phyloP scores from a whole-genome alignment of 177 flowering plant genomes.

The Tripterygium wilfordii region DNA sequence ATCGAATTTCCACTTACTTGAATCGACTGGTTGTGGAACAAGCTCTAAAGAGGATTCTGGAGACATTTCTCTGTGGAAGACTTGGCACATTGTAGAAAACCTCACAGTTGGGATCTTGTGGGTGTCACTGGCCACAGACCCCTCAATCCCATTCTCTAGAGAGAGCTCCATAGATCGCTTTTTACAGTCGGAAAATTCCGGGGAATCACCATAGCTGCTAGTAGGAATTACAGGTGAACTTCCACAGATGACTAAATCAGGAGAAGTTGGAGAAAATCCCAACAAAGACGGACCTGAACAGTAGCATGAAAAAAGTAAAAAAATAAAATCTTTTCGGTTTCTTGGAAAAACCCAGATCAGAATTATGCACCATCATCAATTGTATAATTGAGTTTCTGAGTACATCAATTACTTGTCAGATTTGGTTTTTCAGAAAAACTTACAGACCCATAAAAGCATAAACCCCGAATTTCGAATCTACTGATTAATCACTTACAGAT shows the following conservation, averaged over 20 bases:
- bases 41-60: slow-evolving; percentile 60
- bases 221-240: slow-evolving; percentile 53
- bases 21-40: slow-evolving; percentile 11
- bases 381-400: no score
- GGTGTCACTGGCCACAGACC: slow-evolving; percentile 18
- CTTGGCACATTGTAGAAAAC: slow-evolving; percentile 17
- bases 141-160: slow-evolving; percentile 56
- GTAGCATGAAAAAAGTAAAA: background rate
- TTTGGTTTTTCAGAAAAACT: no score
- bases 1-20: no score
- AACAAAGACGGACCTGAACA: slow-evolving; percentile 38
- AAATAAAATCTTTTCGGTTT: no score
- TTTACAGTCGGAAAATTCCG: slow-evolving; percentile 25
- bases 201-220: slow-evolving; percentile 29
- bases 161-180: slow-evolving; percentile 45
- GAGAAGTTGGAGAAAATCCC: slow-evolving; percentile 57
- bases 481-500: no score
- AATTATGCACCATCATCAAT: no score
- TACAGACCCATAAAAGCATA: no score
- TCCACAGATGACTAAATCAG: slow-evolving; percentile 61
- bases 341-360: no score
- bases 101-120: slow-evolving; percentile 22
- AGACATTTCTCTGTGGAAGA: slow-evolving; percentile 15
- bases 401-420: no score
- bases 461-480: no score